Evolutionary conservation across 2,329 filamentous ascomycete genomes (phyloP).

Genomic region (Cercospora sp.): DNA sequence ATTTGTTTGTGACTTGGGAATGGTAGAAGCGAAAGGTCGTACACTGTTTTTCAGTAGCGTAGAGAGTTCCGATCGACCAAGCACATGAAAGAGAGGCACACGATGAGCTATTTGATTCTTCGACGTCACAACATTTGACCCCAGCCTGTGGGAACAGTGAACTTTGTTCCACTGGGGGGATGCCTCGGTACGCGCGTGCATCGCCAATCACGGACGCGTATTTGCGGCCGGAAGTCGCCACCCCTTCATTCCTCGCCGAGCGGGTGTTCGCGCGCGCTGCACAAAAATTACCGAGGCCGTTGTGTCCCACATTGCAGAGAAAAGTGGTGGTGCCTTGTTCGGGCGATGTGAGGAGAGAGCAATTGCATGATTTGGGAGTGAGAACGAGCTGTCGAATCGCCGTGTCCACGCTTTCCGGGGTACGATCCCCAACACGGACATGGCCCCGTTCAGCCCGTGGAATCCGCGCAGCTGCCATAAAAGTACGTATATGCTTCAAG

Average conservation of each 20-base stretch:
- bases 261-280: not conserved
- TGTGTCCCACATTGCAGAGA: not conserved
- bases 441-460: not conserved
- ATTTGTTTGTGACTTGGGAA: not conserved
- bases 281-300: slow-evolving; percentile 9
- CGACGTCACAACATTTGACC: slow-evolving; percentile 8
- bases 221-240: not conserved
- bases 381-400: slow-evolving; percentile 18
- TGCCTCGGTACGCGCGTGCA: slow-evolving; percentile 10
- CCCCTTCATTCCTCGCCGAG: not conserved
- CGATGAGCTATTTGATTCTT: slow-evolving; percentile 12
- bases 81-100: slow-evolving; percentile 5
- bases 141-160: not conserved
- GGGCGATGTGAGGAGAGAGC: not conserved
- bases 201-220: slow-evolving; percentile 5
- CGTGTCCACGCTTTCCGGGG: not conserved
- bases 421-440: not conserved
- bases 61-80: not conserved
- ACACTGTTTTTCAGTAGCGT: not conserved
- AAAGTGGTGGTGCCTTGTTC: not conserved
- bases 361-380: not conserved
- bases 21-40: not conserved
- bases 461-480: not conserved
- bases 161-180: not conserved
- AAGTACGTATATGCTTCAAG: slow-evolving; percentile 1